A percentile compares a stretch with the other conserved stretches of the same genome.
Evolutionary conservation across 225 moss, liverwort and hornwort genomes (phyloP).

Genomic region (Sphagnum contortum): DNA sequence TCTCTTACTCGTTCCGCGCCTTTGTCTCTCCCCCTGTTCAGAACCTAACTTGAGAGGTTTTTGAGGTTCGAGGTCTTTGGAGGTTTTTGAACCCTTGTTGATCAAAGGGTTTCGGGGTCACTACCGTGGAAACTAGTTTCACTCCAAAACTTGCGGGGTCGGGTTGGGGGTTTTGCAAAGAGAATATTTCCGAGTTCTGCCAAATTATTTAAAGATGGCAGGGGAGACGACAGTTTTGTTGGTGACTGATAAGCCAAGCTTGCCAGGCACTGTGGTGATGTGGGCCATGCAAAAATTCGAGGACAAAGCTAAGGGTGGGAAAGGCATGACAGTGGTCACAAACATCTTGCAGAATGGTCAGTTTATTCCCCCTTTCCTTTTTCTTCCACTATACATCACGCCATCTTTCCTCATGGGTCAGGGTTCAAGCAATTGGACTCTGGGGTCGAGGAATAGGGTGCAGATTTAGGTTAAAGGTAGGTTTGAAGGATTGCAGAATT

Average conservation of each 20-base stretch:
- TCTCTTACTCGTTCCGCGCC: too few species aligned
- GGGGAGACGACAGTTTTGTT: constrained; percentile 42
- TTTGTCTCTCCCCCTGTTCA: too few species aligned
- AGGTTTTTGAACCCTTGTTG: too few species aligned
- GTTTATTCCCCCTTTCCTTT: not conserved
- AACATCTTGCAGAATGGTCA: constrained; percentile 36
- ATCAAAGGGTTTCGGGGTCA: too few species aligned
- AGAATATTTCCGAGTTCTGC: too few species aligned
- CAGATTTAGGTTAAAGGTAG: not conserved
- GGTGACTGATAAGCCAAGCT: constrained; percentile 56
- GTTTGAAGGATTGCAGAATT: not conserved
- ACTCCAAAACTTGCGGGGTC: too few species aligned
- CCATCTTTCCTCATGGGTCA: not conserved
- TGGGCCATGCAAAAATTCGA: constrained; percentile 43
- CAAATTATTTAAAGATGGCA: constrained; percentile 35
- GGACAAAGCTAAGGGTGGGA: constrained; percentile 33
- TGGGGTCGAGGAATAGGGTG: too few species aligned
- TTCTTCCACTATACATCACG: not conserved
- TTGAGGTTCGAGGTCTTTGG: too few species aligned
- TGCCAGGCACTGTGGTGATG: constrained; percentile 43
- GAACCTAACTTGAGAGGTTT: too few species aligned
- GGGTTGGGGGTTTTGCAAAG: too few species aligned
- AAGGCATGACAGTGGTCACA: constrained; percentile 45
- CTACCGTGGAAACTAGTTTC: too few species aligned
- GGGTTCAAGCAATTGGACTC: too few species aligned